A percentile compares a stretch with the other conserved stretches of the same genome.
Conservation (phyloP, 2,329 filamentous ascomycete genomes). For the Penicillium sp. region DNA sequence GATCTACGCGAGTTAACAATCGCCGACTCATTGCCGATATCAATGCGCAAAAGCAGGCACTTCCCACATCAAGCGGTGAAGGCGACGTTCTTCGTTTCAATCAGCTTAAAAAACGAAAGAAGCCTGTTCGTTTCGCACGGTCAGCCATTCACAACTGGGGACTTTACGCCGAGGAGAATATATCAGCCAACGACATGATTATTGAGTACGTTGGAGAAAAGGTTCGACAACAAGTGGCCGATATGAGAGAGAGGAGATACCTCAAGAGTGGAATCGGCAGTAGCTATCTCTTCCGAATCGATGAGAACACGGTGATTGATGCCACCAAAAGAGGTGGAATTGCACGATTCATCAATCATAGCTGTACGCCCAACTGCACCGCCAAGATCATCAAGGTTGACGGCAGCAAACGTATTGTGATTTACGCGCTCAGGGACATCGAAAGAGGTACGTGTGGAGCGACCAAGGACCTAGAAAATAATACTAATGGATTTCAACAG, state of each 20-base stretch:
- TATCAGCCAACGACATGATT: constrained; percentile 97
- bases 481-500: constrained; percentile 52
- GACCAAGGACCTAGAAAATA: not conserved
- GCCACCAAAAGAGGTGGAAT: constrained; percentile 98
- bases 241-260: constrained; percentile 89
- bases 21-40: constrained; percentile 92
- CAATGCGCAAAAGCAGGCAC: constrained; percentile 84
- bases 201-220: constrained; percentile 99
- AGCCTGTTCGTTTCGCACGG: constrained; percentile 95
- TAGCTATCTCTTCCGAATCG: constrained; percentile 96
- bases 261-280: constrained; percentile 96
- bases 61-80: constrained; percentile 71
- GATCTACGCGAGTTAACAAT: constrained; percentile 93
- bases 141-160: constrained; percentile 99
- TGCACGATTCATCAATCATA: constrained; percentile 96
- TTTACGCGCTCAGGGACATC: constrained; percentile 96
- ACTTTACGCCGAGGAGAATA: constrained; percentile 96
- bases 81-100: constrained; percentile 96
- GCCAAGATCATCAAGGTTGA: constrained; percentile 99
- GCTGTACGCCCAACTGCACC: constrained; percentile 97
- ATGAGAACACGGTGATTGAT: constrained; percentile 96
- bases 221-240: constrained; percentile 95
- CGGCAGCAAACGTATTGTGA: constrained; percentile 96
- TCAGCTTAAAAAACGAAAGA: constrained; percentile 98
- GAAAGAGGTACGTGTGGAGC: constrained; percentile 75